Evolutionary conservation across 257 asterid species (phyloP), one percentile per base, ranked within the genome.

Genomic region (Striga asiatica): DNA sequence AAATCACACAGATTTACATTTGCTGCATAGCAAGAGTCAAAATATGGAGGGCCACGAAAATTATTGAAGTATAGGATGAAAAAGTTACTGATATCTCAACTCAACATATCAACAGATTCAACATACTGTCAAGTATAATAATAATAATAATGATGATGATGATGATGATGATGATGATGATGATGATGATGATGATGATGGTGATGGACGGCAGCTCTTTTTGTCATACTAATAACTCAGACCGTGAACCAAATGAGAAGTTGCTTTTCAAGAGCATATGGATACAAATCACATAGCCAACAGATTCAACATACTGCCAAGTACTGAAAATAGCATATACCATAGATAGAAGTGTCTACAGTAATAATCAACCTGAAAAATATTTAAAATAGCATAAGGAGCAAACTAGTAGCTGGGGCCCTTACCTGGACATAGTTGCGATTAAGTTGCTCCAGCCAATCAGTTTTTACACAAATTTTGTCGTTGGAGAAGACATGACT

Each of bases 381-480:
- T 32, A 34, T 16, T 28, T 37, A 24, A 25, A 8, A 46, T 19
- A 60, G 3, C 27, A 67, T 11, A 18, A 13, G 8, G 35, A 69
- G 39, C 12, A 3, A 27, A 23, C 57, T 20, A 28, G 45, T 31
- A 21, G 62, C 41, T 38, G 2, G 50, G 58, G 24, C 41, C 8
- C 60, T 46, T 82, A 92, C 99, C 99, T 92, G 99, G 52, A 88
- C 75, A 57, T 84, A 92, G 42, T 70, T 78, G 60, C 97, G 94
- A 67, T 84, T 92, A 29, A 92, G 88, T 69, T 92, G 99, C 76
- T 88, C 99, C 78, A 92, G 71, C 99, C 97, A 88, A 77, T 92
- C 99, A 38, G 78, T 84, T 82, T 88, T 92, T 8, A 92, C 94
- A 49, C 80, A 77, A 54, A 88, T 74, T 57, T 73, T 85, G 58